Conservation (phyloP, 83 land plant genomes). For the Picea abies region DNA sequence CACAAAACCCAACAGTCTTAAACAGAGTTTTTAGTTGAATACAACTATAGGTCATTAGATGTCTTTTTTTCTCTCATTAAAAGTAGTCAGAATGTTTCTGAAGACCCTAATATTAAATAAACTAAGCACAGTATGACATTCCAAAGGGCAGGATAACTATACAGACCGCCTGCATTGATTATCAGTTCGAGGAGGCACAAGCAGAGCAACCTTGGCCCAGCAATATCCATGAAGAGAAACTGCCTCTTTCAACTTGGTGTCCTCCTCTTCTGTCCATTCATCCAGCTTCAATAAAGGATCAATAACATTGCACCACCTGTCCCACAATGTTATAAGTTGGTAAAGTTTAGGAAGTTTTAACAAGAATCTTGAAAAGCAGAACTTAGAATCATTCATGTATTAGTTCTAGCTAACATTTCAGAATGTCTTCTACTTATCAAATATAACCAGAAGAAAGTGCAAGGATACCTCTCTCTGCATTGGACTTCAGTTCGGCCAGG, state of each 20-base stretch:
- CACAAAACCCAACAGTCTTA: conserved; percentile 9
- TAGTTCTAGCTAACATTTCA: neutral
- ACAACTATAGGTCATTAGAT: neutral
- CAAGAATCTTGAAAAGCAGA: neutral
- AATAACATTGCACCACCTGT: conserved; percentile 88
- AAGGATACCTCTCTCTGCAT: conserved; percentile 90
- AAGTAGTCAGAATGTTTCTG: neutral
- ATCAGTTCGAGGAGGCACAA: conserved; percentile 77
- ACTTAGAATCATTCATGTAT: neutral
- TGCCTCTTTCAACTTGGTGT: conserved; percentile 57
- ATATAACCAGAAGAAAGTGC: neutral
- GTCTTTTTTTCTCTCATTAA: neutral
- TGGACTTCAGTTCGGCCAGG: conserved; percentile 90
- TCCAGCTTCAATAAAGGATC: conserved; percentile 83
- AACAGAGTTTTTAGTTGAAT: neutral
- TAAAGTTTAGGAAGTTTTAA: neutral
- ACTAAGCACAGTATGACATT: neutral
- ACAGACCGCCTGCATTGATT: conserved; percentile 83
- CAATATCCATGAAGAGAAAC: conserved; percentile 66
- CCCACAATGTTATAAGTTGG: conserved; percentile 10
- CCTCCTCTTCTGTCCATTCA: conserved; percentile 87
- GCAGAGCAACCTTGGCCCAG: conserved; percentile 86
- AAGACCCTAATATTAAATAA: neutral
- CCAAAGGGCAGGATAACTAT: neutral
- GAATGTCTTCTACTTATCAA: neutral